Evolutionary conservation across 1,284 basidiomycete species (phyloP), one percentile per base, ranked within the genome.

Genomic region (Kwoniella shivajii): DNA sequence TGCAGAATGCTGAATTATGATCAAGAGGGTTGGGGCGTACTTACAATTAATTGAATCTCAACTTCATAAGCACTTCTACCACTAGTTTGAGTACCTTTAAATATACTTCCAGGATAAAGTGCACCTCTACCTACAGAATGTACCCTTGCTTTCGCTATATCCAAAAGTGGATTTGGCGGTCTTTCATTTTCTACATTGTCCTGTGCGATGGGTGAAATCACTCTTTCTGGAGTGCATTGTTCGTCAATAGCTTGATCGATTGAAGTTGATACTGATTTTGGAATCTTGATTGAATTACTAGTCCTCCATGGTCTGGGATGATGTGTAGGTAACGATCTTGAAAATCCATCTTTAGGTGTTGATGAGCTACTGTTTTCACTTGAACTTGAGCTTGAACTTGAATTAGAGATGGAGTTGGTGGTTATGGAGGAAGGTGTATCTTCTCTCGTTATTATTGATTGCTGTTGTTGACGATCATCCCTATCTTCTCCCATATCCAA

Each of bases 61-160:
- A 92, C 90, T 60, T 91, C 88, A 79, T 92, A 92, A 65, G 86
- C 87, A 71, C 87, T 90, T 62, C 88, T 82, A 4, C 90, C 90
- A 61, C 86, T 88, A 75, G 89, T 89, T 77, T 92, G 89, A 0
- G 87, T 89, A 3, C 89, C 89, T 60, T 84, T 81, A 73, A 91
- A 92, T 18, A 83, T 80, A 27, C 87, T 85, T 2, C 89, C 89
- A 42, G 89, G 86, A 75, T 89, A 89, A 6, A 93, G 81, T 71
- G 88, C 90, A 57, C 89, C 87, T 72, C 89, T 86, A 3, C 83
- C 83, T 64, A 85, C 84, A n/a, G 86, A 84, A 42, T 86, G 85
- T 18, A 89, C 82, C 50, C 89, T 85, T 37, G 89, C 75, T 24
- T 84, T 84, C 44, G 88, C 88, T 53, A 92, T 86, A 69, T 92